Evolutionary conservation across 1,284 basidiomycete genomes (phyloP), one percentile per base, ranked within the genome.

Genomic region (Apiotrichum veenhuisii): DNA sequence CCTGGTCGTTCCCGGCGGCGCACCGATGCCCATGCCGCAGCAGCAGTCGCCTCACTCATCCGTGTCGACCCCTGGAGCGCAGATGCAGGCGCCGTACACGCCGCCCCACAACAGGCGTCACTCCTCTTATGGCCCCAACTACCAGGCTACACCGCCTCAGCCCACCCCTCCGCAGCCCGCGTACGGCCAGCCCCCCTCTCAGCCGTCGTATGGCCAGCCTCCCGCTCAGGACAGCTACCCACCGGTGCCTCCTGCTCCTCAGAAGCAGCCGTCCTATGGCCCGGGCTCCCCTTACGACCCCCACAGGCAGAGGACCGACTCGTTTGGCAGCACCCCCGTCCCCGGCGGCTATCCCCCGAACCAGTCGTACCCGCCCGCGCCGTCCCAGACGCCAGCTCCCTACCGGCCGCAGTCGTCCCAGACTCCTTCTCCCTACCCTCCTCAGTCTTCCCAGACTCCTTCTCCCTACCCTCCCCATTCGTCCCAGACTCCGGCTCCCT

Each of bases 21-120:
- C 45, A 8, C 30, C 45, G 5, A n/a, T 5, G 12, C 30, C 30
- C 30, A 30, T 30, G 30, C 30, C 5, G 30, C 30, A 30, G 30
- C 30, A 30, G 30, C 30, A 30, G 30, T 12, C 30, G 30, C 33
- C n/a, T 23, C 47, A 37, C 22, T 10, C 33, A n/a, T n/a, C n/a
- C n/a, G n/a, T n/a, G n/a, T n/a, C n/a, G n/a, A n/a, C 51, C 51
- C 48, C 17, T 8, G 26, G 18, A 26, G 48, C 25, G 20, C 30
- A 30, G 30, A 42, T 40, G 44, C 49, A 52, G 46, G 22, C 44
- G 26, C 45, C 44, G n/a, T 48, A 49, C 40, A 53, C 44, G 5
- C 43, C 26, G 11, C 55, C 49, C 1, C 26, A 37, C 20, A 26
- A 44, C n/a, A 40, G 41, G 12, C 48, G 41, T 11, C 47, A 44